Evolutionary conservation across 441 rosid species (phyloP).

Genomic region (Pelargonium australe): DNA sequence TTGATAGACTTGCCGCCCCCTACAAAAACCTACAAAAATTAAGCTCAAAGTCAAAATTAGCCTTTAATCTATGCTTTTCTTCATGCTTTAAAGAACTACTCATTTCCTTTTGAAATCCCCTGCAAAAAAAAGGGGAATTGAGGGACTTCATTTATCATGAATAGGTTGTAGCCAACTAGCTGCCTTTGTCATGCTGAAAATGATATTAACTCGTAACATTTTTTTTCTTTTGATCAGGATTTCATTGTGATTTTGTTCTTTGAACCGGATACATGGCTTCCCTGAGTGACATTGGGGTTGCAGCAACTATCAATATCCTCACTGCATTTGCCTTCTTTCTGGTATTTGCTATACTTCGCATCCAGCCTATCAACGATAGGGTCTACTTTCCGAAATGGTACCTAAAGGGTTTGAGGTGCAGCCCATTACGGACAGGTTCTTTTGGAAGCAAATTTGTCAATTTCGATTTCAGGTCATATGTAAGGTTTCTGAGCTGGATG

Average conservation of each 20-base stretch:
- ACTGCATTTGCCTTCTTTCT: constrained; percentile 70
- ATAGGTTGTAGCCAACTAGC: neutral
- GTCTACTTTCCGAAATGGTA: constrained; percentile 98
- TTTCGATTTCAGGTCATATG: constrained; percentile 59
- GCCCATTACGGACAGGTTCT: constrained; percentile 55
- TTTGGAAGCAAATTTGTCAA: constrained; percentile 60
- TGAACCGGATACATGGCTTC: constrained; percentile 56
- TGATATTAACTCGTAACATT: neutral
- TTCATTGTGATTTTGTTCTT: neutral
- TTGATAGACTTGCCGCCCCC: too few species aligned
- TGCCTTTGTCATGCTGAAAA: too few species aligned
- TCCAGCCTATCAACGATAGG: constrained; percentile 91
- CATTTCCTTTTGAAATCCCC: too few species aligned
- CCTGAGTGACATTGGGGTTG: constrained; percentile 60
- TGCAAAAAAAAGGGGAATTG: too few species aligned
- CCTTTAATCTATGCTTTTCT: too few species aligned
- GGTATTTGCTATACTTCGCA: constrained; percentile 68
- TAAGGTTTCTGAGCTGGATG: constrained; percentile 85
- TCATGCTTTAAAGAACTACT: too few species aligned
- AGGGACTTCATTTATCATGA: neutral
- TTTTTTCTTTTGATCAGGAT: neutral
- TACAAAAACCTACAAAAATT: too few species aligned
- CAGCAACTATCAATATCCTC: constrained; percentile 69
- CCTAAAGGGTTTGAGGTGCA: constrained; percentile 69
- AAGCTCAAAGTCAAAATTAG: too few species aligned